A percentile compares a stretch with the other conserved stretches of the same genome.
Evolutionary conservation across 495 filamentous ascomycete species (phyloP).

Genomic region (Aspergillus ostianus): DNA sequence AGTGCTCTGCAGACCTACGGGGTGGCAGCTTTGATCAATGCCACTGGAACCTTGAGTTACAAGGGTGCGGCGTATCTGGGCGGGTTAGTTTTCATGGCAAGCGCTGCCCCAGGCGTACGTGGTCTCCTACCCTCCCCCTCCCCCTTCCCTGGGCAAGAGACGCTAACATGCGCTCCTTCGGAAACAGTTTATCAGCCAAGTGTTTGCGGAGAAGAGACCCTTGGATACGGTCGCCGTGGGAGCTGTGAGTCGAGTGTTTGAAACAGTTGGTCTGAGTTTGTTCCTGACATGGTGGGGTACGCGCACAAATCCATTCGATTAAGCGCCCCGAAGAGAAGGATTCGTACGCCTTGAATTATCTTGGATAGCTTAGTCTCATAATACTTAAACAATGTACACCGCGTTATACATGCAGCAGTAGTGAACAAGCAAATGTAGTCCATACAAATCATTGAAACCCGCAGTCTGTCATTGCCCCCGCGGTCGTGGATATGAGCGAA

Average conservation of each 20-base stretch:
- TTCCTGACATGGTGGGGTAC: slow-evolving; percentile 99
- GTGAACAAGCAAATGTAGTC: too few species aligned
- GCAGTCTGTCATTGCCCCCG: too few species aligned
- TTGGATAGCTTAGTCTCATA: background rate
- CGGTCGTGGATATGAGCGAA: too few species aligned
- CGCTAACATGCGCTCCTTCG: background rate
- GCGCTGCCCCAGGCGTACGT: slow-evolving; percentile 81
- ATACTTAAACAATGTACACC: background rate
- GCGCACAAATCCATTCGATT: slow-evolving; percentile 79
- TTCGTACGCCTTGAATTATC: background rate
- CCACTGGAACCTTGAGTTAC: slow-evolving; percentile 89
- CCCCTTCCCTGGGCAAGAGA: background rate
- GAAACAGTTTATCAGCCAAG: slow-evolving; percentile 73
- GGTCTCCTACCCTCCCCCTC: background rate
- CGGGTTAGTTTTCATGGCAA: slow-evolving; percentile 86
- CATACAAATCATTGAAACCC: too few species aligned
- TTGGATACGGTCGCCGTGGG: slow-evolving; percentile 86
- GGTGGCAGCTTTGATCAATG: slow-evolving; percentile 92
- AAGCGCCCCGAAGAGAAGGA: slow-evolving; percentile 12
- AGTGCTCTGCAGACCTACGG: slow-evolving; percentile 91
- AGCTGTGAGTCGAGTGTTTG: slow-evolving; percentile 76
- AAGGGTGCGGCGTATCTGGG: slow-evolving; percentile 96
- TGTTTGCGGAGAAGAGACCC: slow-evolving; percentile 88
- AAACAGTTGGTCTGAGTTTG: slow-evolving; percentile 87
- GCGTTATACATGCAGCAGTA: too few species aligned